These are phyloP conservation scores for Exutisphaerella laricina DNA, from an alignment of 2,329 filamentous ascomycete species.

Conservation along the genomic window DNA sequence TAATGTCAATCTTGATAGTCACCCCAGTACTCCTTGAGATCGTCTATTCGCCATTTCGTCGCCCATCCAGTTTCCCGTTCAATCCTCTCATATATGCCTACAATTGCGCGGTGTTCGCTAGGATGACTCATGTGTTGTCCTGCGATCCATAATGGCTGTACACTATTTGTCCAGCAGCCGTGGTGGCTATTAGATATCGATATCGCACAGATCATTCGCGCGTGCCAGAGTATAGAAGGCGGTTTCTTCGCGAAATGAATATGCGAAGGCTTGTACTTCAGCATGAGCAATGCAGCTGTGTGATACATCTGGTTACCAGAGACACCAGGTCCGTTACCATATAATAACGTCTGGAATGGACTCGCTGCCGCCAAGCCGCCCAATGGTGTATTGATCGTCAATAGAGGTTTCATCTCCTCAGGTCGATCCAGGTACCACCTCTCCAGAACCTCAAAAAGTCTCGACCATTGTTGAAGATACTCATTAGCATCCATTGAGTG, in stretches of 20 bases:
- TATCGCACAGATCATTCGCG: slow-evolving; percentile 44
- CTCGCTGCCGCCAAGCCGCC: slow-evolving; percentile 11
- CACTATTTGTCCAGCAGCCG: slow-evolving; percentile 43
- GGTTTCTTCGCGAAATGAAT: slow-evolving; percentile 28
- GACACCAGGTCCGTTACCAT: slow-evolving; percentile 41
- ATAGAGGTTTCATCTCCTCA: slow-evolving; percentile 31
- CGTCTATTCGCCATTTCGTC: slow-evolving; percentile 49
- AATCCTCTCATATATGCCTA: slow-evolving; percentile 46
- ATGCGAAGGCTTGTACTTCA: slow-evolving; percentile 45
- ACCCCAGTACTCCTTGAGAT: slow-evolving; percentile 50
- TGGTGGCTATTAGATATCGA: slow-evolving; percentile 42
- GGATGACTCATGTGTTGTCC: slow-evolving; percentile 44
- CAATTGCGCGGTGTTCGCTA: slow-evolving; percentile 42
- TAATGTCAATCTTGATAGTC: slow-evolving; percentile 27
- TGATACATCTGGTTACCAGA: slow-evolving; percentile 53
- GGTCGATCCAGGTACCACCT: slow-evolving; percentile 32
- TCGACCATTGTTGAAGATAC: slow-evolving; percentile 30
- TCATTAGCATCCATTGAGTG: slow-evolving; percentile 25
- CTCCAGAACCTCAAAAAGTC: slow-evolving; percentile 32
- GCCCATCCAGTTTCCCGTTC: slow-evolving; percentile 51
- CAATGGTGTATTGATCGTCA: slow-evolving; percentile 27
- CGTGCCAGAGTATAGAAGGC: slow-evolving; percentile 45
- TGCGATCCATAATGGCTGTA: slow-evolving; percentile 46
- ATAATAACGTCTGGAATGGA: slow-evolving; percentile 41
- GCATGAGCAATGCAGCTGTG: slow-evolving; percentile 49